phyloP scores from a whole-genome alignment of 164 flowering plant species.

The Macadamia integrifolia region DNA sequence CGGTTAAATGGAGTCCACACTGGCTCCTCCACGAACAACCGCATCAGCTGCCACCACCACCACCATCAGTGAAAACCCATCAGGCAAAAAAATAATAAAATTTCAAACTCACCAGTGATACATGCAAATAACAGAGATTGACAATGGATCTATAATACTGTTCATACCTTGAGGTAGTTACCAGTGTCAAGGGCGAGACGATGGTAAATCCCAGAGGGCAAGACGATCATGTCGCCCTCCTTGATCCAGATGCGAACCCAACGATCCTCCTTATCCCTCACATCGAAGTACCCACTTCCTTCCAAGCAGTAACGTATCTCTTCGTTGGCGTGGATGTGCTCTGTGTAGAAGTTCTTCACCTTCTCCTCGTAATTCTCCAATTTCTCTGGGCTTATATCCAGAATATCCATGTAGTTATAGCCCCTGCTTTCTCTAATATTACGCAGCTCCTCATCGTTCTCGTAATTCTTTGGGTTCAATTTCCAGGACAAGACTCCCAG shows the following conservation, averaged over 20 bases:
- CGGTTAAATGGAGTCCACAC: constrained; percentile 83
- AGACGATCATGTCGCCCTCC: constrained; percentile 77
- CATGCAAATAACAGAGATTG: too few species aligned
- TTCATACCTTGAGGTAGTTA: constrained; percentile 71
- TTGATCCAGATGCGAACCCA: constrained; percentile 88
- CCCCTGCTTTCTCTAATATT: constrained; percentile 64
- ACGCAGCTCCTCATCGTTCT: constrained; percentile 55
- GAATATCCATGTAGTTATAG: constrained; percentile 74
- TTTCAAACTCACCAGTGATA: too few species aligned
- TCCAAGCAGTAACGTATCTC: constrained; percentile 90
- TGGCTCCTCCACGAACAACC: constrained; percentile 88
- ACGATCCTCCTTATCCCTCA: constrained; percentile 74
- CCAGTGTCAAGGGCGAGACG: constrained; percentile 79
- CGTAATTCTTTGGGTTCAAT: constrained; percentile 54
- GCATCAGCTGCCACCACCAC: constrained; percentile 60
- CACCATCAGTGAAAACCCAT: too few species aligned
- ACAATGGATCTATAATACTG: too few species aligned
- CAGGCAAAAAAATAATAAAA: too few species aligned
- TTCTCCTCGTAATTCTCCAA: constrained; percentile 78
- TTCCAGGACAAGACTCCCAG: constrained; percentile 71
- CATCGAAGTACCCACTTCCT: constrained; percentile 92
- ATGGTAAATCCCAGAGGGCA: constrained; percentile 96
- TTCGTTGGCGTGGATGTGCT: constrained; percentile 87
- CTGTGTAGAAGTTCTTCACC: constrained; percentile 80
- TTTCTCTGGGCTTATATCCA: constrained; percentile 84